A percentile compares a stretch with the other conserved stretches of the same genome.
Conservation (phyloP, 2,329 filamentous ascomycete genomes). For the Trichophaea hybrida region DNA sequence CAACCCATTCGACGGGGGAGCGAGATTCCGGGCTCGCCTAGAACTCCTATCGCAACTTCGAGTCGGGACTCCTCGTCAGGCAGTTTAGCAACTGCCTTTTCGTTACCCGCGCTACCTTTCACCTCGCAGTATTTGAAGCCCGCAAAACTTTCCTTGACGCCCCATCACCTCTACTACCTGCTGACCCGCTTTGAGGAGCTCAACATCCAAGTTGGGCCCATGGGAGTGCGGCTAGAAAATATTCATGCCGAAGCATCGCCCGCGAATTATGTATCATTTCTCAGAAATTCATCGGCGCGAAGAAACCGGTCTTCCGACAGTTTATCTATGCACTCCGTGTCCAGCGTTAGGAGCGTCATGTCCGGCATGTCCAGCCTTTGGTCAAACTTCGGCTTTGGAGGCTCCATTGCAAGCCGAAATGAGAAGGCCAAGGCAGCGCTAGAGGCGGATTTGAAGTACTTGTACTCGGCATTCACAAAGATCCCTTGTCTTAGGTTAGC, state of each 20-base stretch:
- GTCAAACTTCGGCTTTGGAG: conserved; percentile 72
- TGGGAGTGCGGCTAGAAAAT: conserved; percentile 92
- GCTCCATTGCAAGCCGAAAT: conserved; percentile 62
- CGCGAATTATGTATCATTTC: conserved; percentile 89
- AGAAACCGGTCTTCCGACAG: conserved; percentile 68
- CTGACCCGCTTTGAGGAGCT: conserved; percentile 91
- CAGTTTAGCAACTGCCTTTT: conserved; percentile 69
- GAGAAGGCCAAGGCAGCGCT: conserved; percentile 81
- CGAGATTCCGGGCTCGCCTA: conserved; percentile 40
- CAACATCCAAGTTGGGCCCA: conserved; percentile 76
- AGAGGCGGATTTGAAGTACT: conserved; percentile 79
- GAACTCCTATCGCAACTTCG: conserved; percentile 34
- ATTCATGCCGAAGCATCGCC: conserved; percentile 76
- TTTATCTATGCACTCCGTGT: conserved; percentile 87
- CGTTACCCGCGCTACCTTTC: conserved; percentile 71
- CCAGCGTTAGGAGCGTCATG: conserved; percentile 93
- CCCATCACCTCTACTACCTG: conserved; percentile 93
- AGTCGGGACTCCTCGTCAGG: conserved; percentile 51
- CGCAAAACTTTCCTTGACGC: conserved; percentile 79
- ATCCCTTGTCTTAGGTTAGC: conserved; percentile 81
- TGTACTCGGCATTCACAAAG: conserved; percentile 97
- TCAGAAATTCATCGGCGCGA: conserved; percentile 41
- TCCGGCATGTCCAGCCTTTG: conserved; percentile 89
- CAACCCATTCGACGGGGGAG: conserved; percentile 49
- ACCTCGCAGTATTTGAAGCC: conserved; percentile 75